Percentiles rank a stretch among this genome's conserved stretches.
These are phyloP conservation scores for Fraxinus greggii DNA, from an alignment of 305 asterid genomes.

Conservation along the genomic window DNA sequence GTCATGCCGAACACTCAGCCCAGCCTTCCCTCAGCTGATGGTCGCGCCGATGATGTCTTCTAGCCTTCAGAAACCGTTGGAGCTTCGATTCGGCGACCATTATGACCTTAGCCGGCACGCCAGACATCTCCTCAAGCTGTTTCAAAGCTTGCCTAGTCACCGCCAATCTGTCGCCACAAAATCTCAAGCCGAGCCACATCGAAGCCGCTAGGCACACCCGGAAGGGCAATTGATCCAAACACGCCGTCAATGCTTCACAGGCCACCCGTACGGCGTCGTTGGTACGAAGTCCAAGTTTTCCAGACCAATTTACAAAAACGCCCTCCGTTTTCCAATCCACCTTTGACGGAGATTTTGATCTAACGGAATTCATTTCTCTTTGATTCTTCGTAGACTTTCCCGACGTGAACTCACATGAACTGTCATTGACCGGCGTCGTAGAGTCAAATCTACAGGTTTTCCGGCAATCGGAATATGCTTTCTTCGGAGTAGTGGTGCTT, in stretches of 20 bases:
- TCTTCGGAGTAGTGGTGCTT: constrained; percentile 35
- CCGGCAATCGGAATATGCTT: constrained; percentile 16
- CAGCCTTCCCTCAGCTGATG: constrained; percentile 51
- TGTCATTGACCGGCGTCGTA: not conserved
- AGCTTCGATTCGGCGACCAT: constrained; percentile 42
- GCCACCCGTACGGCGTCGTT: constrained; percentile 30
- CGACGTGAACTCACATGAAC: not conserved
- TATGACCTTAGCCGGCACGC: constrained; percentile 58
- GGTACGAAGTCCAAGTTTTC: constrained; percentile 34
- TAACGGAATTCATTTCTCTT: not conserved
- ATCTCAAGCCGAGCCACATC: constrained; percentile 53
- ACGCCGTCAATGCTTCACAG: constrained; percentile 29
- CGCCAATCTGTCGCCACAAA: constrained; percentile 6
- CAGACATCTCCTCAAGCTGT: constrained; percentile 48
- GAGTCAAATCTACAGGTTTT: not conserved
- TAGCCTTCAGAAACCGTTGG: constrained; percentile 26
- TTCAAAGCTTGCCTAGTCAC: constrained; percentile 29
- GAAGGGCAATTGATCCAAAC: constrained; percentile 44
- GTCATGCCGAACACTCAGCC: constrained; percentile 46
- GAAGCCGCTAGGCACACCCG: constrained; percentile 54
- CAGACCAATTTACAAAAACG: constrained; percentile 47
- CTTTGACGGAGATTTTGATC: not conserved
- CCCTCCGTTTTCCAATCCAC: constrained; percentile 32
- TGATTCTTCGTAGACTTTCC: not conserved
- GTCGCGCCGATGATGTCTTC: constrained; percentile 20